These are phyloP conservation scores for Orbilia javanica DNA, from an alignment of 2,329 filamentous ascomycete genomes.

Conservation along the genomic window DNA sequence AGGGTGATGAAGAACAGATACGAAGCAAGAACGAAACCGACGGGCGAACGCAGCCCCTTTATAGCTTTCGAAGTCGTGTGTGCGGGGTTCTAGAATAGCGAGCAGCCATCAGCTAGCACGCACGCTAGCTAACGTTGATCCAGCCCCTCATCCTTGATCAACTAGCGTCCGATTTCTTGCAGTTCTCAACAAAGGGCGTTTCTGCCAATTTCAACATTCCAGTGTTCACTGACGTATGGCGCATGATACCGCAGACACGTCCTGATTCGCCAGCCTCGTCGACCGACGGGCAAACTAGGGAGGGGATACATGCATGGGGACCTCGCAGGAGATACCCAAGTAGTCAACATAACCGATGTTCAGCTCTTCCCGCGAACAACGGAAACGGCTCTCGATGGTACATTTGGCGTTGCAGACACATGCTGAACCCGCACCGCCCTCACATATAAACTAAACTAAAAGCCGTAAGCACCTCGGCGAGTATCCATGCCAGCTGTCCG, in stretches of 20 bases:
- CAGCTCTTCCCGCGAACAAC: conserved; percentile 12
- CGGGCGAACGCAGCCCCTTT: neutral
- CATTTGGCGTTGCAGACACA: conserved; percentile 10
- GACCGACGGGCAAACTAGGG: neutral
- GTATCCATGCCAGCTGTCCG: neutral
- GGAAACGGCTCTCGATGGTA: neutral
- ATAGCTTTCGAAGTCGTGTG: neutral
- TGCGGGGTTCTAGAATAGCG: conserved; percentile 16
- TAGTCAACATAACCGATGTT: conserved; percentile 5
- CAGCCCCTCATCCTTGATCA: conserved; percentile 7
- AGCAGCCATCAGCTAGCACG: neutral
- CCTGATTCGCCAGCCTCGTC: conserved; percentile 21
- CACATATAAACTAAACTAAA: conserved; percentile 12
- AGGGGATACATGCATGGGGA: neutral
- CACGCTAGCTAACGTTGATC: neutral
- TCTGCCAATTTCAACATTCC: conserved; percentile 28
- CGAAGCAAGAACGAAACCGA: neutral
- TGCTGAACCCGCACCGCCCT: conserved; percentile 20
- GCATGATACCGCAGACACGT: conserved; percentile 16
- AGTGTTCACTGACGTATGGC: conserved; percentile 15
- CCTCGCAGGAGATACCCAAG: neutral
- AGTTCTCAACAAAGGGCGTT: neutral
- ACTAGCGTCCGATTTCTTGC: conserved; percentile 14
- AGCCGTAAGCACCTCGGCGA: conserved; percentile 17
- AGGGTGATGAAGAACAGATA: neutral